These are phyloP conservation scores for Fusarium agapanthi DNA, from an alignment of 2,329 filamentous ascomycete genomes.

Conservation along the genomic window DNA sequence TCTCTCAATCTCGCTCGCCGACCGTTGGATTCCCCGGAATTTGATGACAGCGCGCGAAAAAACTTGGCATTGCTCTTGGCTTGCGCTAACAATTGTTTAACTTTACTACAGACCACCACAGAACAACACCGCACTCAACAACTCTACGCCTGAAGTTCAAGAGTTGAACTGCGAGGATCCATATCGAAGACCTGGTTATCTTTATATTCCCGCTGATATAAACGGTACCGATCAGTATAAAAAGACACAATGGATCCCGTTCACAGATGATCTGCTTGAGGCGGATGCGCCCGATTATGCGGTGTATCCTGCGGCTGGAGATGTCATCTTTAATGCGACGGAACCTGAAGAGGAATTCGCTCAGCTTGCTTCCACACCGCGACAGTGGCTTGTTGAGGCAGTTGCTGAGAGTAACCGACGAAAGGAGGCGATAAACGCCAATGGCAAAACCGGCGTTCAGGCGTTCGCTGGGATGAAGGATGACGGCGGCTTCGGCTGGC, in stretches of 20 bases:
- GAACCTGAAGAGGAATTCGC: slow-evolving; percentile 37
- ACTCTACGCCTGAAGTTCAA: neutral
- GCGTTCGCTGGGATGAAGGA: slow-evolving; percentile 22
- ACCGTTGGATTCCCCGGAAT: neutral
- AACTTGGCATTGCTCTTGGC: slow-evolving; percentile 20
- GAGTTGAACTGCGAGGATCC: slow-evolving; percentile 29
- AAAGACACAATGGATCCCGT: slow-evolving; percentile 48
- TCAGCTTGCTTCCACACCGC: slow-evolving; percentile 18
- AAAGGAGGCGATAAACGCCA: slow-evolving; percentile 3
- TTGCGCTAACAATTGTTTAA: slow-evolving; percentile 14
- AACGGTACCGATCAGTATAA: slow-evolving; percentile 68
- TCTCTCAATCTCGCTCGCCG: neutral
- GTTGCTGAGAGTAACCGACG: slow-evolving; percentile 24
- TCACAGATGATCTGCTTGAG: slow-evolving; percentile 62
- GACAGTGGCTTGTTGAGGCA: slow-evolving; percentile 25
- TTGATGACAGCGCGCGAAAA: neutral
- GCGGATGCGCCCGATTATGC: slow-evolving; percentile 60
- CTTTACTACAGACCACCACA: neutral
- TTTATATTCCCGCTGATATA: slow-evolving; percentile 57
- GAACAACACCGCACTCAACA: neutral
- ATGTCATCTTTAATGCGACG: slow-evolving; percentile 75
- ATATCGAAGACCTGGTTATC: slow-evolving; percentile 61
- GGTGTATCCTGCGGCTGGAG: slow-evolving; percentile 43
- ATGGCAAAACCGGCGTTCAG: neutral
- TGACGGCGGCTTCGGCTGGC: slow-evolving; percentile 26